Evolutionary conservation across 2,329 filamentous ascomycete genomes (phyloP).

Genomic region (Hysterium pulicare): DNA sequence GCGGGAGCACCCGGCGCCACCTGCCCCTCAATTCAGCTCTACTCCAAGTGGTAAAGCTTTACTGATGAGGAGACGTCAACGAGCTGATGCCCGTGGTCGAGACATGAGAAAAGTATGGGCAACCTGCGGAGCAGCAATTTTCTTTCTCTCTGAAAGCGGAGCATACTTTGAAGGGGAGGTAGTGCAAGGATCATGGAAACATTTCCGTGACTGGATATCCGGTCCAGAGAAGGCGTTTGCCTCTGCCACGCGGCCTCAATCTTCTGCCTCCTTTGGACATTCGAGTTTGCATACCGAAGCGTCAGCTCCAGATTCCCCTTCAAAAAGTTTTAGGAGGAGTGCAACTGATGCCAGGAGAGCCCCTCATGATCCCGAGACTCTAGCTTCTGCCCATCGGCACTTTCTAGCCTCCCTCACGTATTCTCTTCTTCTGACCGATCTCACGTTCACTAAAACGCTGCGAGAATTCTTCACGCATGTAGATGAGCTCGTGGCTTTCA

Average conservation of each 20-base stretch:
- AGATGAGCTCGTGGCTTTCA: slow-evolving; percentile 77
- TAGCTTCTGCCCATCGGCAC: slow-evolving; percentile 73
- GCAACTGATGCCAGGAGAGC: not conserved
- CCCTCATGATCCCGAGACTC: slow-evolving; percentile 76
- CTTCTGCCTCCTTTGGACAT: slow-evolving; percentile 7
- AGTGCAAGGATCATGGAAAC: slow-evolving; percentile 74
- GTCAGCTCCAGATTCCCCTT: slow-evolving; percentile 2
- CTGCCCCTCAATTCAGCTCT: slow-evolving; percentile 61
- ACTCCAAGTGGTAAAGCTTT: slow-evolving; percentile 58
- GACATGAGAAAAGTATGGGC: slow-evolving; percentile 85
- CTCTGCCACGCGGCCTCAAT: slow-evolving; percentile 4
- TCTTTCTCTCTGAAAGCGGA: slow-evolving; percentile 83
- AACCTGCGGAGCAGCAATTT: slow-evolving; percentile 79
- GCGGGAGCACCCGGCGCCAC: slow-evolving; percentile 71
- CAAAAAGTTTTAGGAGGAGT: slow-evolving; percentile 1
- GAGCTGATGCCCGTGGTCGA: slow-evolving; percentile 60
- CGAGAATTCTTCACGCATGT: slow-evolving; percentile 67
- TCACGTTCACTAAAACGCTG: slow-evolving; percentile 61
- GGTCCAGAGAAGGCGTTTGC: slow-evolving; percentile 10
- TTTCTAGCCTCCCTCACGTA: slow-evolving; percentile 69
- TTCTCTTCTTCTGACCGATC: slow-evolving; percentile 63
- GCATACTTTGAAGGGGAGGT: slow-evolving; percentile 89
- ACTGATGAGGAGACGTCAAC: slow-evolving; percentile 60
- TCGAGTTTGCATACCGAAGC: not conserved
- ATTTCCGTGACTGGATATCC: slow-evolving; percentile 73